Base-by-base conservation (phyloP, 768 basidiomycete genomes). In the Boletus subparvulus region DNA sequence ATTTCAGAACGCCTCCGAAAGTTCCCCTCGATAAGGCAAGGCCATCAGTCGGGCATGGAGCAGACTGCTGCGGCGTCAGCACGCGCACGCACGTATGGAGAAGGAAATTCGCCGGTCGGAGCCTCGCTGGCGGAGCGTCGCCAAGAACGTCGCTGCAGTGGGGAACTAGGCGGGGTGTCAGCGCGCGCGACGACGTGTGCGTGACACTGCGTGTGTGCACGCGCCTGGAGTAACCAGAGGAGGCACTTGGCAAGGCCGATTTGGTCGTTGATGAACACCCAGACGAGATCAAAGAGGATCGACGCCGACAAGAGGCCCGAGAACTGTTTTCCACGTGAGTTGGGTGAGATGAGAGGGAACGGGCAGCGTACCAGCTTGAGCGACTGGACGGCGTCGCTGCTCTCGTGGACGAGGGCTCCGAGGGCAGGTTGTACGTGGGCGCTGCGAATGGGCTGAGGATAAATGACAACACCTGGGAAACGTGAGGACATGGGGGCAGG, bases 391-490 rank as follows among this genome's bases (percentile, higher is more conserved):
- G 83, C 83, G 47, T 91, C 90, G 10, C 75, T 73, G 54, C 78
- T 83, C 64, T 93, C 91, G 64, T 88, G 85, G 0, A 80, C 85
- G 69, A 90, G 86, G 2, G 76, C 73, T 1, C 92, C 92, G 59
- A 92, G n/a, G 92, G 85, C 21, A 94, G 76, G 67, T 94, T 94
- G 70, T 94, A 94, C 2, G 78, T 67, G 2, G 90, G 88, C 1
- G 83, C 73, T 0, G 75, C 61, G 66, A 84, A 88, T 6, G 85
- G 77, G 55, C 74, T 74, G 44, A 82, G 73, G 45, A 78, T 47
- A 59, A 89, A 86, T 14, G 89, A 85, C 28, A 92, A 71, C 28
- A 73, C 77, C 90, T 91, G 61, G 11, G 13, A 43, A n/a, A 40
- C 19, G 51, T 55, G 21, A 54, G 49, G 42, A 14, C 12, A 35